Evolutionary conservation across 768 basidiomycete species (phyloP).

Genomic region (Leucocoprinus birnbaumii): DNA sequence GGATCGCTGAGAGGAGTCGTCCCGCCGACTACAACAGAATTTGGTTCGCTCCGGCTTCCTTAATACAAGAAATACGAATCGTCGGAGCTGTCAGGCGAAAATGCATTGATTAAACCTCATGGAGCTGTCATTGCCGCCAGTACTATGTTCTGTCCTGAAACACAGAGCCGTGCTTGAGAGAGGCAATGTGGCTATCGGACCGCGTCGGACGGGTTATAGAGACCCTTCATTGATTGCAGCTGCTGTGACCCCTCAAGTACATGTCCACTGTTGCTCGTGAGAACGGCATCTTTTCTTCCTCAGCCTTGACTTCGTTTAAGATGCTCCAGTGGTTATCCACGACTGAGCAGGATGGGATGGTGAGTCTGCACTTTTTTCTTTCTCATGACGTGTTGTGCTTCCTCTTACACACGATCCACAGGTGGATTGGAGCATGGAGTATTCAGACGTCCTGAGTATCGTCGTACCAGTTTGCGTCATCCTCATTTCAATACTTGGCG

Average conservation of each 20-base stretch:
- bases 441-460: background rate
- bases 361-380: conserved; percentile 2
- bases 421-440: conserved; percentile 3
- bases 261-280: conserved; percentile 10
- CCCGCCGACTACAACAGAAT: background rate
- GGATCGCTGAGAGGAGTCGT: background rate
- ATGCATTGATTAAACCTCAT: conserved; percentile 6
- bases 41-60: background rate
- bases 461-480: conserved; percentile 3
- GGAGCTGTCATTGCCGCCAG: background rate
- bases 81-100: background rate
- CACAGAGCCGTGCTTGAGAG: background rate
- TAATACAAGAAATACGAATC: background rate
- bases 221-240: conserved; percentile 12
- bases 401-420: background rate
- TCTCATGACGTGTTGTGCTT: background rate
- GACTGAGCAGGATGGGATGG: conserved; percentile 1
- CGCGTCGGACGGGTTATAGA: conserved; percentile 8
- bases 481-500: conserved; percentile 5
- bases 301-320: conserved; percentile 4
- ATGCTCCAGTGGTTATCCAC: background rate
- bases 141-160: background rate
- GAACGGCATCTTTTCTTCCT: conserved; percentile 11
- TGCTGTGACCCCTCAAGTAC: conserved; percentile 8
- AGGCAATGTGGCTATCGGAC: conserved; percentile 8